Evolutionary conservation across 2,329 filamentous ascomycete genomes (phyloP).

Genomic region (Pseudogymnoascus sp.): DNA sequence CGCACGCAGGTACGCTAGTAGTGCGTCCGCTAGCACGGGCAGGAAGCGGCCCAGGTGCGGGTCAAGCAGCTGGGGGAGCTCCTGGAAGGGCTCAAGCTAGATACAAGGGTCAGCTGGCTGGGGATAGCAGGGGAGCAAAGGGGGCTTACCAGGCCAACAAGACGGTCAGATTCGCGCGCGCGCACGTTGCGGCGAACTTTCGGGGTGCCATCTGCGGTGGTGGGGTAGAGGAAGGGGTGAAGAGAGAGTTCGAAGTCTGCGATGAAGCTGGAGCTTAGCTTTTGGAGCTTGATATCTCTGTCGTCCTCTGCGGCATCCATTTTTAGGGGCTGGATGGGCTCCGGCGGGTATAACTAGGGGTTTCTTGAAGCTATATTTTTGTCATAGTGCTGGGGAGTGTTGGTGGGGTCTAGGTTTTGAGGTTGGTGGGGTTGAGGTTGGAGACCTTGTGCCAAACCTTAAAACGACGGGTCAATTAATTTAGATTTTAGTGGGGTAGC

Average conservation of each 20-base stretch:
- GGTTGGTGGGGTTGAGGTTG: background rate
- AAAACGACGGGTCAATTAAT: background rate
- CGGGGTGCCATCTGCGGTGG: conserved; percentile 36
- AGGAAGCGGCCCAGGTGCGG: conserved; percentile 70
- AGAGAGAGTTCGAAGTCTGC: conserved; percentile 49
- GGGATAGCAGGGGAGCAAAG: conserved; percentile 14
- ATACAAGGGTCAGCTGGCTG: conserved; percentile 8
- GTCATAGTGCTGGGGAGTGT: background rate
- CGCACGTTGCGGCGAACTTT: conserved; percentile 43
- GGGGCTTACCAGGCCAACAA: conserved; percentile 38
- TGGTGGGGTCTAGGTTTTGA: background rate
- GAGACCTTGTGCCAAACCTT: background rate
- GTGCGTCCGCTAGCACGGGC: conserved; percentile 65
- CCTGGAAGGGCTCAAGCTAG: conserved; percentile 79
- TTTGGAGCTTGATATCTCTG: conserved; percentile 54
- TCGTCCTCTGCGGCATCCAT: conserved; percentile 58
- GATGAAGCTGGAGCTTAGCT: conserved; percentile 50
- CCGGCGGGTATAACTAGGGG: background rate
- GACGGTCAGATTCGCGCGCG: conserved; percentile 40
- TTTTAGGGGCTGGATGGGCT: background rate
- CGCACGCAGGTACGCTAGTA: conserved; percentile 57
- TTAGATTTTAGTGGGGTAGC: conserved; percentile 1
- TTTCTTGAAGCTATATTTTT: background rate
- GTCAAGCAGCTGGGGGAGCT: conserved; percentile 89
- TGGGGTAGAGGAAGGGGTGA: conserved; percentile 44